Evolutionary conservation across 106 monocot species (phyloP).

Genomic region (Dendrobium catenatum): DNA sequence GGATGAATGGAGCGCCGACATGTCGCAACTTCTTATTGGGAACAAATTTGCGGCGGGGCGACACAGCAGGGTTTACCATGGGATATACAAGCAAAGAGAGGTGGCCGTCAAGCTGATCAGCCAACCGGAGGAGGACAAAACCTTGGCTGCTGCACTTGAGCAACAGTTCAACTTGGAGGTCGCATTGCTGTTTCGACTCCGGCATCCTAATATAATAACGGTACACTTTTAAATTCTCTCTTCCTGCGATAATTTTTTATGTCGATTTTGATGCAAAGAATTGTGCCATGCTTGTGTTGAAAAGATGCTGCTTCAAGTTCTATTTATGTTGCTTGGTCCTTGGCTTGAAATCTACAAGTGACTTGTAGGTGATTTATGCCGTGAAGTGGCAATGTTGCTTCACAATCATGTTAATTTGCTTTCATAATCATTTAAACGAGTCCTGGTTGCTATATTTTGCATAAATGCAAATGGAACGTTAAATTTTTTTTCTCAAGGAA

Average conservation of each 20-base stretch:
- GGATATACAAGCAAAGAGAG: constrained; percentile 65
- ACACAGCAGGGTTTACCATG: constrained; percentile 85
- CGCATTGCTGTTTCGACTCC: constrained; percentile 52
- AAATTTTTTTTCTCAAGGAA: not conserved
- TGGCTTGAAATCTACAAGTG: not conserved
- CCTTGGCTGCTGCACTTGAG: constrained; percentile 50
- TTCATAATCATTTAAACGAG: not conserved
- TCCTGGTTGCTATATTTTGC: not conserved
- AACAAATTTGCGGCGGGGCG: constrained; percentile 78
- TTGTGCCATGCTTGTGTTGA: not conserved
- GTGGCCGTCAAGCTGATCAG: constrained; percentile 92
- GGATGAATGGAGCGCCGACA: constrained; percentile 92
- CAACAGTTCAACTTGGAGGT: constrained; percentile 84
- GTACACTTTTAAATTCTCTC: constrained; percentile 21
- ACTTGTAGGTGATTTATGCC: not conserved
- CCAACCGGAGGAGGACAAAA: constrained; percentile 79
- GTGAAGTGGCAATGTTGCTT: not conserved
- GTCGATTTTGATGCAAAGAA: not conserved
- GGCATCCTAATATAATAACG: constrained; percentile 82
- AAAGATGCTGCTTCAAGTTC: not conserved
- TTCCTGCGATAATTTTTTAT: not conserved
- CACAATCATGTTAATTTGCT: not conserved
- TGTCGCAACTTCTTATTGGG: constrained; percentile 82
- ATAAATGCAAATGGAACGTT: not conserved
- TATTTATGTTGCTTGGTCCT: not conserved